These are phyloP conservation scores for Adansonia grandidieri DNA, from an alignment of 441 rosid species.

Conservation along the genomic window DNA sequence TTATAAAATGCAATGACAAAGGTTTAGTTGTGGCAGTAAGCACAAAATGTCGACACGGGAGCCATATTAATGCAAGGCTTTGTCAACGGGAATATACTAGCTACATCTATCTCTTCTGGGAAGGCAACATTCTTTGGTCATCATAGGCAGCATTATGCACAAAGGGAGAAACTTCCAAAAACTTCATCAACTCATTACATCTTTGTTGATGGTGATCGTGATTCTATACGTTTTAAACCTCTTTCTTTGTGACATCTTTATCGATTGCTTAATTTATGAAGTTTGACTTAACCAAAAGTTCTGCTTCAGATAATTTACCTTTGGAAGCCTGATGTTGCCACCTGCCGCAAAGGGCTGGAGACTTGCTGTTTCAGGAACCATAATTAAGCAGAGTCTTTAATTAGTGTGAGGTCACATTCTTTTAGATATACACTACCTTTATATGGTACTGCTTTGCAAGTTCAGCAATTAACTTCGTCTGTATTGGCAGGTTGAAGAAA, in stretches of 20 bases:
- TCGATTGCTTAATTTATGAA: neutral
- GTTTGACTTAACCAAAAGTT: constrained; percentile 23
- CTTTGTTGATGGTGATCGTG: constrained; percentile 56
- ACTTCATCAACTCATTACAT: constrained; percentile 60
- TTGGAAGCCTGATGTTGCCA: constrained; percentile 81
- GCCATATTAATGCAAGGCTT: constrained; percentile 83
- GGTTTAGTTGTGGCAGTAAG: constrained; percentile 89
- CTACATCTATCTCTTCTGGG: constrained; percentile 59
- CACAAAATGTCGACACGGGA: constrained; percentile 87
- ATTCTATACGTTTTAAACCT: constrained; percentile 60
- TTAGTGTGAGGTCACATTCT: neutral
- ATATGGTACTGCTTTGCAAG: neutral
- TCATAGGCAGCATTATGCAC: constrained; percentile 82
- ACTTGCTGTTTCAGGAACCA: constrained; percentile 71
- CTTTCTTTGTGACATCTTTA: neutral
- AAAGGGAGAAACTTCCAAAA: constrained; percentile 78
- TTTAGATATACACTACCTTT: neutral
- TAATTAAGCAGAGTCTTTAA: constrained; percentile 20
- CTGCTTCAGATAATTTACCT: constrained; percentile 69
- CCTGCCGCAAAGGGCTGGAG: constrained; percentile 81
- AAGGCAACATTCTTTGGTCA: constrained; percentile 83
- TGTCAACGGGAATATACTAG: constrained; percentile 70
- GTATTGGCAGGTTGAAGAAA: constrained; percentile 50
- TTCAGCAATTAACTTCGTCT: neutral
- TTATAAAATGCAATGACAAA: constrained; percentile 82